These are phyloP conservation scores for Verticillium isaacii DNA, from an alignment of 2,329 filamentous ascomycete genomes.

Conservation along the genomic window DNA sequence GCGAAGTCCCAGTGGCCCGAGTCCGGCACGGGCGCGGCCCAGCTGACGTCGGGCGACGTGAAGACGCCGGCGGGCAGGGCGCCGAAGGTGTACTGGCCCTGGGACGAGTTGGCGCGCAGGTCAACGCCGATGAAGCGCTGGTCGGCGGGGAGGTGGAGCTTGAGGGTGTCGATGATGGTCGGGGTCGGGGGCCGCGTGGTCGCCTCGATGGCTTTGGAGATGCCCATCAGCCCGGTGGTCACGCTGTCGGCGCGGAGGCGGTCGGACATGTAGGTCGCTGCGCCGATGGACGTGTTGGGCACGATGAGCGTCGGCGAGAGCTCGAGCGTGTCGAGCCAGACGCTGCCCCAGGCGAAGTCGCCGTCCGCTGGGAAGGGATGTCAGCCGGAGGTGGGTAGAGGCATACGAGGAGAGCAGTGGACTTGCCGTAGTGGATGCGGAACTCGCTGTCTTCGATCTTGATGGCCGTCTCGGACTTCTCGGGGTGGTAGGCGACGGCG, in stretches of 20 bases:
- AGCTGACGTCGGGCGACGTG: constrained; percentile 32
- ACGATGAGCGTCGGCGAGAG: constrained; percentile 31
- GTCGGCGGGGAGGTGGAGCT: constrained; percentile 30
- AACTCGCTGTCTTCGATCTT: constrained; percentile 39
- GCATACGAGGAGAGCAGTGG: constrained; percentile 16
- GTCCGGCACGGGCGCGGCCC: constrained; percentile 22
- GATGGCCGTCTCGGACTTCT: constrained; percentile 37
- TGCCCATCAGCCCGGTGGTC: constrained; percentile 47
- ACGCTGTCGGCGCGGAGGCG: constrained; percentile 35
- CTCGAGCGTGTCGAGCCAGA: constrained; percentile 44
- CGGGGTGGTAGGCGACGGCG: constrained; percentile 40
- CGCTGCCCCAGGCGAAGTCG: constrained; percentile 37
- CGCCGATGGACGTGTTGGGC: constrained; percentile 42
- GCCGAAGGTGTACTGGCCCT: constrained; percentile 37
- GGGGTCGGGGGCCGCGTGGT: constrained; percentile 37
- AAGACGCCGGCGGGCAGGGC: constrained; percentile 35
- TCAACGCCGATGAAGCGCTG: constrained; percentile 42
- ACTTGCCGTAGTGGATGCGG: constrained; percentile 44
- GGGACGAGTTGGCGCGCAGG: constrained; percentile 20
- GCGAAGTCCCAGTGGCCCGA: constrained; percentile 44
- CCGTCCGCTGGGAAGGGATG: constrained; percentile 31
- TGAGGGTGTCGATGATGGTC: constrained; percentile 40
- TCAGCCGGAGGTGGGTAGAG: not conserved
- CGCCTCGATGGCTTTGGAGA: constrained; percentile 41
- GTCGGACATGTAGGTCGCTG: constrained; percentile 36